Evolutionary conservation across 495 filamentous ascomycete genomes (phyloP).

Genomic region (Trichoderma gamsii): DNA sequence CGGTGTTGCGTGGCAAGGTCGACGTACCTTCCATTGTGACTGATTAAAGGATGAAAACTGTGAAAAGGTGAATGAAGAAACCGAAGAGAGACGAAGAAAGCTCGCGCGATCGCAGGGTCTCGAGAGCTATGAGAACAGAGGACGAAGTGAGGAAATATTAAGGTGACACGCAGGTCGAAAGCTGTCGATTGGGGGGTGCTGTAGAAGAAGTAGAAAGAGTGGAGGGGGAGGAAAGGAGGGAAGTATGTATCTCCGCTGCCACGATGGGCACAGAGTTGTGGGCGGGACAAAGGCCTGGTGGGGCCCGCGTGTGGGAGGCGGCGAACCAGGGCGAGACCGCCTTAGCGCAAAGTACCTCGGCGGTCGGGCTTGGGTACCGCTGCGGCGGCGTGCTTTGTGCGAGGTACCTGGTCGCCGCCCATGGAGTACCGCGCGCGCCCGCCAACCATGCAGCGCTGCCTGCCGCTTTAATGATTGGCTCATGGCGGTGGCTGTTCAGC

Average conservation of each 20-base stretch:
- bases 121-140: slow-evolving; percentile 25
- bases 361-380: background rate
- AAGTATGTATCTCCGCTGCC: slow-evolving; percentile 12
- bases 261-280: slow-evolving; percentile 11
- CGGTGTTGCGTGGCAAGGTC: slow-evolving; percentile 17
- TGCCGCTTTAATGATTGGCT: slow-evolving; percentile 13
- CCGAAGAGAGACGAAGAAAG: slow-evolving; percentile 32
- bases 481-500: slow-evolving; percentile 8
- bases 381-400: background rate
- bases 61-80: slow-evolving; percentile 27
- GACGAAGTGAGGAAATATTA: slow-evolving; percentile 12
- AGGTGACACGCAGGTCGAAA: slow-evolving; percentile 14
- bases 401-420: background rate
- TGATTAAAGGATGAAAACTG: slow-evolving; percentile 37
- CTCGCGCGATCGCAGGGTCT: slow-evolving; percentile 42
- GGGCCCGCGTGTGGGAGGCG: slow-evolving; percentile 3
- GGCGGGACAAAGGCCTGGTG: slow-evolving; percentile 9
- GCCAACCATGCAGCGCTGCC: slow-evolving; percentile 2
- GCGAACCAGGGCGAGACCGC: slow-evolving; percentile 14
- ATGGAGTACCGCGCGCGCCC: background rate
- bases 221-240: slow-evolving; percentile 15
- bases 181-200: slow-evolving; percentile 11
- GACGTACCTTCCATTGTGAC: slow-evolving; percentile 49
- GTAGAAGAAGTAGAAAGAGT: slow-evolving; percentile 14
- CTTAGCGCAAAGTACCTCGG: background rate